Evolutionary conservation across 495 filamentous ascomycete species (phyloP).

Genomic region (Podospora conica): DNA sequence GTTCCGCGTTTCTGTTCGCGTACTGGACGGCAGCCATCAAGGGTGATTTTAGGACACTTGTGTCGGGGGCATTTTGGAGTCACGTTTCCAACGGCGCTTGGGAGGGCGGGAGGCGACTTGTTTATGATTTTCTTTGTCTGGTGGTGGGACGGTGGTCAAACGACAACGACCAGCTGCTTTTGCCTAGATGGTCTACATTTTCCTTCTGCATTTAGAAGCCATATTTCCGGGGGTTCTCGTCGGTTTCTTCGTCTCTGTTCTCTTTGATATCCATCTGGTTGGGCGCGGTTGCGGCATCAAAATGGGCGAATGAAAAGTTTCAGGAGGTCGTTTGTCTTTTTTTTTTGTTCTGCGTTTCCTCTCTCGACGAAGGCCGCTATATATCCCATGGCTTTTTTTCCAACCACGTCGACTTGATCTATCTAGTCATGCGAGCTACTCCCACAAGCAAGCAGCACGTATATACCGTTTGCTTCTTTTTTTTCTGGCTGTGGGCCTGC

Average conservation of each 20-base stretch:
- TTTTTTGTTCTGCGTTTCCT: constrained; percentile 3
- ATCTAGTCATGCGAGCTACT: neutral
- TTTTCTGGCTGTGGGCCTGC: neutral
- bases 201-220: neutral
- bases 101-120: neutral
- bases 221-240: neutral
- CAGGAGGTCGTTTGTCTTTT: neutral
- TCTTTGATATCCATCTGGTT: constrained; percentile 12
- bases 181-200: neutral
- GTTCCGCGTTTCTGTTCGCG: constrained; percentile 1
- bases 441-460: neutral
- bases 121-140: constrained; percentile 5
- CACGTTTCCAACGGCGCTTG: constrained; percentile 12
- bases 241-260: constrained; percentile 1
- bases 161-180: neutral
- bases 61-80: constrained; percentile 8
- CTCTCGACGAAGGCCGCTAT: neutral
- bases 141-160: constrained; percentile 1
- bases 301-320: constrained; percentile 12
- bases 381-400: neutral
- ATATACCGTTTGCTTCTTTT: neutral
- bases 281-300: constrained; percentile 11
- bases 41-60: neutral
- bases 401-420: neutral
- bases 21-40: constrained; percentile 3